These are phyloP conservation scores for Trichoderma aggressivum DNA, from an alignment of 2,329 filamentous ascomycete species.

Conservation along the genomic window DNA sequence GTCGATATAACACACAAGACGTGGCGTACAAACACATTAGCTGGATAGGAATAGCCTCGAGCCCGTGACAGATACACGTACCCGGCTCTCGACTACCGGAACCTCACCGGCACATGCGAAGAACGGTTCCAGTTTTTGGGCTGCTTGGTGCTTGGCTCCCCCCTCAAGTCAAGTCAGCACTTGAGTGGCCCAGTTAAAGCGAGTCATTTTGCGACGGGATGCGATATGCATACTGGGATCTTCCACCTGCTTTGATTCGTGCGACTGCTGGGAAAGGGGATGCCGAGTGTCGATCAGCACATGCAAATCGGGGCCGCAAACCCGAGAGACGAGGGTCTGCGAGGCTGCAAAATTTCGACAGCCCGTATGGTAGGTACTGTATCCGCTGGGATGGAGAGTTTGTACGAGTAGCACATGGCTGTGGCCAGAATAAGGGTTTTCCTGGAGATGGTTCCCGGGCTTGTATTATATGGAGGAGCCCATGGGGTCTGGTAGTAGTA, in stretches of 20 bases:
- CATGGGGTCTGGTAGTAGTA: not conserved
- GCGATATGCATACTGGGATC: constrained; percentile 3
- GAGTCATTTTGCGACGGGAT: constrained; percentile 11
- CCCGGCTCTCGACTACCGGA: not conserved
- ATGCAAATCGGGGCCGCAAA: constrained; percentile 3
- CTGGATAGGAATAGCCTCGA: not conserved
- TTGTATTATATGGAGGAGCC: not conserved
- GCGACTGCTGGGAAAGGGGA: not conserved
- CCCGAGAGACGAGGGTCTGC: not conserved
- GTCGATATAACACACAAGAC: not conserved
- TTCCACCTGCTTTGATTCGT: not conserved
- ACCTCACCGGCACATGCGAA: not conserved
- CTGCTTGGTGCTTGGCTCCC: not conserved
- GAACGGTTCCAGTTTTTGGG: not conserved
- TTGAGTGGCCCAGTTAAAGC: not conserved
- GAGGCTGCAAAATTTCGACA: not conserved
- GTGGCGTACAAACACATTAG: not conserved
- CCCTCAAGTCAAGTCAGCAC: not conserved
- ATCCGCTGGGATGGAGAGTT: not conserved
- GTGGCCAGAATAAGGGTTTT: not conserved
- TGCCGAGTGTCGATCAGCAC: not conserved
- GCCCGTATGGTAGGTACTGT: too few relatives aligned
- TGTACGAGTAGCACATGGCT: not conserved
- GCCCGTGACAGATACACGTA: not conserved
- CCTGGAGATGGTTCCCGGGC: not conserved